Percentiles rank a stretch among this genome's conserved stretches.
These are phyloP conservation scores for Tillandsia leiboldiana DNA, from an alignment of 176 grass and related monocot genomes.

Conservation along the genomic window DNA sequence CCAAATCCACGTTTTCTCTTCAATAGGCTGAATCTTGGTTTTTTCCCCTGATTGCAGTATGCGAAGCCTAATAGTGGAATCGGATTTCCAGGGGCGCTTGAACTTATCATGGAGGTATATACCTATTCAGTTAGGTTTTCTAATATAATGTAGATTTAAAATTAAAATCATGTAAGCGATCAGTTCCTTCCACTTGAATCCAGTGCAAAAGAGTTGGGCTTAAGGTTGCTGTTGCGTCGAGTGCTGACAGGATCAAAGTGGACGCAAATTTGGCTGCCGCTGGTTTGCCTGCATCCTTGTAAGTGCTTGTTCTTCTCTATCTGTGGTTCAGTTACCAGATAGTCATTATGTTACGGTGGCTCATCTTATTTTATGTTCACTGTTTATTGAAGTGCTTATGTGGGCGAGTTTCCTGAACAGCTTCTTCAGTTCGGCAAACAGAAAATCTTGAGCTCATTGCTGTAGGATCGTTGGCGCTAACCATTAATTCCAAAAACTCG, in stretches of 20 bases:
- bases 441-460: too few relatives aligned
- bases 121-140: slow-evolving; percentile 13
- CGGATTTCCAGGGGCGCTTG: slow-evolving; percentile 83
- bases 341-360: not conserved
- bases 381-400: too few relatives aligned
- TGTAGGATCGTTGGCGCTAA: too few relatives aligned
- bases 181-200: slow-evolving; percentile 14
- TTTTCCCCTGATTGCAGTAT: slow-evolving; percentile 43
- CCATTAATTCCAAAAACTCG: too few relatives aligned
- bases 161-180: slow-evolving; percentile 8
- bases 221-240: slow-evolving; percentile 95
- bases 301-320: slow-evolving; percentile 25
- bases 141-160: slow-evolving; percentile 12
- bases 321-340: slow-evolving; percentile 15
- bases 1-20: not conserved
- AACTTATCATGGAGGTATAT: slow-evolving; percentile 86
- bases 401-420: too few relatives aligned
- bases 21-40: slow-evolving; percentile 5
- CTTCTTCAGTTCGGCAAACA: too few relatives aligned
- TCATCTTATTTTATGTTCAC: not conserved
- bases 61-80: slow-evolving; percentile 87
- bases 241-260: slow-evolving; percentile 87
- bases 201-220: slow-evolving; percentile 86
- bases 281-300: slow-evolving; percentile 65
- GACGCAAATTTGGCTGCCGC: slow-evolving; percentile 89